A percentile compares a stretch with the other conserved stretches of the same genome.
These are phyloP conservation scores for Telopea speciosissima DNA, from an alignment of 177 flowering plant species.

Conservation along the genomic window DNA sequence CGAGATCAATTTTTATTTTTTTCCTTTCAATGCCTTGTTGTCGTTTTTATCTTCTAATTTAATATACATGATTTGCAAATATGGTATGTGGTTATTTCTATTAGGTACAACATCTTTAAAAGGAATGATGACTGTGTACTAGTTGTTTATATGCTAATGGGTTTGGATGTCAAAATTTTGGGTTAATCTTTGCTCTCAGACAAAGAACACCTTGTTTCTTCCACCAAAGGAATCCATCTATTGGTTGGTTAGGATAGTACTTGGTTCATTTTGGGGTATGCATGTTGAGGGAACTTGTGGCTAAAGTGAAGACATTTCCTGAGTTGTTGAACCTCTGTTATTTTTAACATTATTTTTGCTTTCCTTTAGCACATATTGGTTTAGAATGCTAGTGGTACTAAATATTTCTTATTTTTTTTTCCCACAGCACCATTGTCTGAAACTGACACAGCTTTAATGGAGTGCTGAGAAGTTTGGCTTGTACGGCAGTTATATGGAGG, in stretches of 20 bases:
- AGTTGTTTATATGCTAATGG: too few relatives aligned
- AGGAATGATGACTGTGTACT: neutral
- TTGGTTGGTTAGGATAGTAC: neutral
- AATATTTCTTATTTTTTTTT: slow-evolving; percentile 4
- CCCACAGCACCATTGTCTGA: slow-evolving; percentile 92
- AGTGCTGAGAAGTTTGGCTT: slow-evolving; percentile 32
- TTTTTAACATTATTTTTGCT: neutral
- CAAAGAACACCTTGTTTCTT: neutral
- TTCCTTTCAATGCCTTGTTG: neutral
- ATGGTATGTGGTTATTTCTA: neutral
- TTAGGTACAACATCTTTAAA: neutral
- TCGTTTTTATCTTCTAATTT: neutral
- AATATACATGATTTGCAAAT: neutral
- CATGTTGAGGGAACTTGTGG: neutral
- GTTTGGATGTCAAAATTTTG: neutral
- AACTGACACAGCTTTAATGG: slow-evolving; percentile 92
- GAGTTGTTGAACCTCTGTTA: neutral
- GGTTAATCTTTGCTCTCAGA: neutral
- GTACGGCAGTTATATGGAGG: neutral
- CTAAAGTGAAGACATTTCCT: neutral
- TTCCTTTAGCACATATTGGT: neutral
- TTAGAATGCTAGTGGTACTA: neutral
- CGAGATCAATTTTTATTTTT: neutral
- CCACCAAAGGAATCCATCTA: neutral
- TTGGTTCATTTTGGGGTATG: neutral